phyloP scores from a whole-genome alignment of 345 rosid genomes.

The Geranium rotundifolium region DNA sequence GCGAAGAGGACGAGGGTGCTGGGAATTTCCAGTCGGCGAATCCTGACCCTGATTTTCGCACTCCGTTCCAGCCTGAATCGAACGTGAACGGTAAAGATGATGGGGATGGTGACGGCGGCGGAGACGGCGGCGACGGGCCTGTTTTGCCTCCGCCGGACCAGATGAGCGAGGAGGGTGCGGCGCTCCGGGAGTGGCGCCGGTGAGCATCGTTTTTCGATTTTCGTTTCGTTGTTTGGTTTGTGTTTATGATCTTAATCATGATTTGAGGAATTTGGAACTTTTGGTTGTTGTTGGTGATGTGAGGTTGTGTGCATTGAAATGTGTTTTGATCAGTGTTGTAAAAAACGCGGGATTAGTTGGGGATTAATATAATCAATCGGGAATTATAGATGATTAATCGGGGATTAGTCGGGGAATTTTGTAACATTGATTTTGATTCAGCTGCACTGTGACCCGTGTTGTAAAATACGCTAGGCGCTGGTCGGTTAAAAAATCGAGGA shows the following conservation, averaged over 20 bases:
- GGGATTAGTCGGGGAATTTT: too few relatives aligned
- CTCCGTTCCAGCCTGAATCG: slow-evolving; percentile 1
- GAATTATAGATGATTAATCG: too few relatives aligned
- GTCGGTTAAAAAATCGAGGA: too few relatives aligned
- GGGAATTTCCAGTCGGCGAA: not conserved
- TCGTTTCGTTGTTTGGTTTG: too few relatives aligned
- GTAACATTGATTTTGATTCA: too few relatives aligned
- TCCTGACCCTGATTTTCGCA: not conserved
- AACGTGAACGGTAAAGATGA: not conserved
- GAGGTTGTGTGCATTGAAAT: not conserved
- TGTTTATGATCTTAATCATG: not conserved
- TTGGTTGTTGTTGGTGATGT: not conserved
- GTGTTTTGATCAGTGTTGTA: too few relatives aligned
- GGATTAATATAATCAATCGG: too few relatives aligned
- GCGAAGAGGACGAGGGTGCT: not conserved
- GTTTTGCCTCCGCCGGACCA: slow-evolving; percentile 12
- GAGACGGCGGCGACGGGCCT: slow-evolving; percentile 15
- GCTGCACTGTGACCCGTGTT: not conserved
- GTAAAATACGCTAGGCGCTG: too few relatives aligned
- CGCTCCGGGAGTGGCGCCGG: slow-evolving; percentile 23
- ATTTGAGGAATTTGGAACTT: not conserved
- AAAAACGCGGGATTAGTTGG: too few relatives aligned
- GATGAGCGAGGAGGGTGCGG: slow-evolving; percentile 16
- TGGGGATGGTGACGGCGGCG: slow-evolving; percentile 1
- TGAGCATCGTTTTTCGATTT: not conserved